Evolutionary conservation across 2,329 filamentous ascomycete species (phyloP).

Genomic region (Drechslerella coelobrocha): DNA sequence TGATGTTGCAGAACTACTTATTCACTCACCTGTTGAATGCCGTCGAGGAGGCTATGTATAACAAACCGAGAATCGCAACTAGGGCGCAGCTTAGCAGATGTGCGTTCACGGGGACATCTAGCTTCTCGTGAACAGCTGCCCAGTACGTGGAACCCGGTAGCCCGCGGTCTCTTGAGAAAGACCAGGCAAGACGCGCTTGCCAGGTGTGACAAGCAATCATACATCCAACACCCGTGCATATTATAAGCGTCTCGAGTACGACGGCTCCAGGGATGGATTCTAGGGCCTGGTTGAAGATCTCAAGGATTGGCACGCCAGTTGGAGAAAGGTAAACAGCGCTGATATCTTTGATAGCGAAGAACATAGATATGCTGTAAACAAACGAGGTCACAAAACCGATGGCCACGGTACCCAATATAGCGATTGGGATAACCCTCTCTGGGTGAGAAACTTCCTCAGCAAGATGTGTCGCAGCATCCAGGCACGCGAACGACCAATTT

Average conservation of each 20-base stretch:
- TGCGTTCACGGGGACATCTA: conserved; percentile 59
- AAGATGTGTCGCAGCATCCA: conserved; percentile 63
- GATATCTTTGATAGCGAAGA: conserved; percentile 64
- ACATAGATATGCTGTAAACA: conserved; percentile 63
- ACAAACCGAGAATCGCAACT: conserved; percentile 59
- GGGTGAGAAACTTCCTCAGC: conserved; percentile 64
- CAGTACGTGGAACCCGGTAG: conserved; percentile 58
- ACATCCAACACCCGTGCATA: conserved; percentile 60
- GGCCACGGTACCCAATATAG: conserved; percentile 60
- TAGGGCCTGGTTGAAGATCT: conserved; percentile 62
- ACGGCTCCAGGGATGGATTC: conserved; percentile 59
- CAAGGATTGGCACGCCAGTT: conserved; percentile 61
- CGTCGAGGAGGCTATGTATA: conserved; percentile 61
- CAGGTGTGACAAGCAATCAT: conserved; percentile 57
- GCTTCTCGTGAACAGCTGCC: conserved; percentile 57
- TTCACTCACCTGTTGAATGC: conserved; percentile 59
- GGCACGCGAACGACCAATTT: conserved; percentile 61
- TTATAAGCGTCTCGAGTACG: conserved; percentile 59
- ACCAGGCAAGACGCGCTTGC: conserved; percentile 59
- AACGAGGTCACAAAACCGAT: conserved; percentile 64
- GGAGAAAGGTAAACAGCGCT: conserved; percentile 59
- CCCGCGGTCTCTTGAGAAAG: conserved; percentile 61
- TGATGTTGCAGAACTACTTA: neutral
- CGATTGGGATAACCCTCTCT: conserved; percentile 54
- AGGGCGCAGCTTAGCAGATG: conserved; percentile 57